Conservation (phyloP, 768 basidiomycete genomes). For the Lactifluus piperatus region DNA sequence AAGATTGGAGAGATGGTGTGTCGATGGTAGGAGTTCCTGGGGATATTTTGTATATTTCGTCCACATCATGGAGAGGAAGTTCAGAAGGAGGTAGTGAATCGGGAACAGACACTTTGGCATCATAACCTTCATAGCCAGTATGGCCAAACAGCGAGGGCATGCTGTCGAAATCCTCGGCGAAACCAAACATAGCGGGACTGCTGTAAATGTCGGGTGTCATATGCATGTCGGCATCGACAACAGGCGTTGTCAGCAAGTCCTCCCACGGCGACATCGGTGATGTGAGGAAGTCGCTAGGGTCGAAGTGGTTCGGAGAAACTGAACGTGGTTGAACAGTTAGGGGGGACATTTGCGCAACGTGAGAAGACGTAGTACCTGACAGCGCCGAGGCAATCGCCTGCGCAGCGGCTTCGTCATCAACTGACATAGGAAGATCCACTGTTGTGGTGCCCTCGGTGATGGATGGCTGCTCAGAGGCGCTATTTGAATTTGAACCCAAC, state of each 20-base stretch:
- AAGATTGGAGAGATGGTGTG: slow-evolving; percentile 28
- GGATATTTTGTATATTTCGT: slow-evolving; percentile 39
- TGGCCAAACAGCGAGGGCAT: slow-evolving; percentile 22
- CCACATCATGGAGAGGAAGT: slow-evolving; percentile 25
- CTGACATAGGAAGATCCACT: slow-evolving; percentile 16
- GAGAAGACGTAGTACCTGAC: slow-evolving; percentile 5
- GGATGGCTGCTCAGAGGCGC: slow-evolving; percentile 28
- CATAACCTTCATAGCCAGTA: slow-evolving; percentile 8
- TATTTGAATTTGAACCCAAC: slow-evolving; percentile 46
- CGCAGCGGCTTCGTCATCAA: slow-evolving; percentile 9
- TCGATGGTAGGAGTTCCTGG: slow-evolving; percentile 45
- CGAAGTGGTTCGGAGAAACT: slow-evolving; percentile 35
- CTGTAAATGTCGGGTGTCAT: slow-evolving; percentile 34
- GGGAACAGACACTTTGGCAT: slow-evolving; percentile 7
- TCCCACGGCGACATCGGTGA: slow-evolving; percentile 42
- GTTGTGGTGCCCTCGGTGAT: slow-evolving; percentile 21
- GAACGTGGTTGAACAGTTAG: background rate
- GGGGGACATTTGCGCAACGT: too few species aligned
- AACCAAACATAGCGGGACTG: slow-evolving; percentile 34
- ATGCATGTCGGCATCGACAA: slow-evolving; percentile 27
- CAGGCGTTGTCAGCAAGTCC: slow-evolving; percentile 39
- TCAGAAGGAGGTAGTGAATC: slow-evolving; percentile 1
- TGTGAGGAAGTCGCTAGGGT: slow-evolving; percentile 37
- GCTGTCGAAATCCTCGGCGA: slow-evolving; percentile 29
- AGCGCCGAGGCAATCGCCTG: slow-evolving; percentile 16